Conservation (phyloP, 441 rosid species). For the Omphalea diandra region DNA sequence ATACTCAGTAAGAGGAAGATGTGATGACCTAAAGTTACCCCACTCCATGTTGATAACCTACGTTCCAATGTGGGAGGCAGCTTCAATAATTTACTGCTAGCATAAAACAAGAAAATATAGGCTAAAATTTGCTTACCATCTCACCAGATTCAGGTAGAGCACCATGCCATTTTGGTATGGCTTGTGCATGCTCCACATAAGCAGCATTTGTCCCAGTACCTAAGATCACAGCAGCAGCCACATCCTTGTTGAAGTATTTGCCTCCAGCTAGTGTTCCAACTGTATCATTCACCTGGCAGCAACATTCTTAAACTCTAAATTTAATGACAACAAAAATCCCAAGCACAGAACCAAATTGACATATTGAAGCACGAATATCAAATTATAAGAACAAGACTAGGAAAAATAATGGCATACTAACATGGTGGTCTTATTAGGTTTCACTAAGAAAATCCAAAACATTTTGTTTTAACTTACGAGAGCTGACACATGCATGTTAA, state of each 20-base stretch:
- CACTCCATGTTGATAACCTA: constrained; percentile 91
- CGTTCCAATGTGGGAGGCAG: constrained; percentile 12
- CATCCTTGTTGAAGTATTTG: constrained; percentile 70
- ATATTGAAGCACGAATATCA: background rate
- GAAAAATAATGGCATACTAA: background rate
- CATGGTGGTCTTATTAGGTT: background rate
- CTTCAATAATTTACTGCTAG: constrained; percentile 1
- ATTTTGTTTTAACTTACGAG: constrained; percentile 66
- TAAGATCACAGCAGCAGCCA: constrained; percentile 75
- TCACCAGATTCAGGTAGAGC: constrained; percentile 81
- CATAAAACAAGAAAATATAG: constrained; percentile 2
- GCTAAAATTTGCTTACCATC: constrained; percentile 48
- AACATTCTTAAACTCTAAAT: constrained; percentile 2
- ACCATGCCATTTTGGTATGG: constrained; percentile 95
- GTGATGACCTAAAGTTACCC: constrained; percentile 78
- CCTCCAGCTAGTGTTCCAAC: constrained; percentile 97
- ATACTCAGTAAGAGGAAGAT: constrained; percentile 71
- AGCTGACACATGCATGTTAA: constrained; percentile 84
- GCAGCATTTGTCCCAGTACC: constrained; percentile 98
- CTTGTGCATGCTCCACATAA: constrained; percentile 78
- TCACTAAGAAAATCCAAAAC: background rate
- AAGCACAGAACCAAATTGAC: constrained; percentile 1
- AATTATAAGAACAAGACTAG: background rate
- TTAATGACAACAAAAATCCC: too few species aligned
- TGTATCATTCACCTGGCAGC: constrained; percentile 85